Base-by-base conservation (phyloP, 192 early-diverging fungal species). In the Umbelopsis isabellina region DNA sequence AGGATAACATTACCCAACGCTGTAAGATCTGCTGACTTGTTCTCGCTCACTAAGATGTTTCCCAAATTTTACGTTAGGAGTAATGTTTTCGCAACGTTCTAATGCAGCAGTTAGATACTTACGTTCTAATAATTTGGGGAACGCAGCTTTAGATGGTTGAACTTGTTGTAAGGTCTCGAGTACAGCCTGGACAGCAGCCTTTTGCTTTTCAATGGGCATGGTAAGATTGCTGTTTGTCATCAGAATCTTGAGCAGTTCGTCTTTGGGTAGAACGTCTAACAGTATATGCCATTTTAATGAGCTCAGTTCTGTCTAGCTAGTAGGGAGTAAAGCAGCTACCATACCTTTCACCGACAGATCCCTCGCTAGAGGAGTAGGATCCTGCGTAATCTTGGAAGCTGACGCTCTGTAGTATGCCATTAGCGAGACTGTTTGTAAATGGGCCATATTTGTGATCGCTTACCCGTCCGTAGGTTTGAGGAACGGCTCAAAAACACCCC, bases 141-240 rank as follows among this genome's bases (percentile, higher is more conserved):
- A 61, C 2, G 27, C 33, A 16, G 27, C 16, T 2, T 23, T 18
- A 12, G 55, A 23, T 45, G 25, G 18, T 44, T 70, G 33, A n/a
- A 51, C 25, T 15, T 65, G 20, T n/a, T 69, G 45, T 13, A 75
- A 7, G 20, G 25, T 13, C 9, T 47, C 55, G n/a, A 74, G 49
- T 11, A 65, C 46, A 6, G 61, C 16, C 4, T 44, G 22, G 7
- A 48, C 30, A 25, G 66, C 51, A 25, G 55, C 16, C 30, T 70
- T 66, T 45, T 75, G 74, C 21, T 70, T 66, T 15, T 75, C 69
- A 30, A 75, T 67, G 30, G 74, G 2, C 49, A 75, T 47, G 4
- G 23, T 4, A 5, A 53, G 65, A 4, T 46, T 20, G 13, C 46
- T 49, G 8, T 66, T 10, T 12, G 69, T 45, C 37, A 70, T 55